Evolutionary conservation across 176 grass and related monocot genomes (phyloP), one percentile per base, ranked within the genome.

Genomic region (Saccharum spontaneum): DNA sequence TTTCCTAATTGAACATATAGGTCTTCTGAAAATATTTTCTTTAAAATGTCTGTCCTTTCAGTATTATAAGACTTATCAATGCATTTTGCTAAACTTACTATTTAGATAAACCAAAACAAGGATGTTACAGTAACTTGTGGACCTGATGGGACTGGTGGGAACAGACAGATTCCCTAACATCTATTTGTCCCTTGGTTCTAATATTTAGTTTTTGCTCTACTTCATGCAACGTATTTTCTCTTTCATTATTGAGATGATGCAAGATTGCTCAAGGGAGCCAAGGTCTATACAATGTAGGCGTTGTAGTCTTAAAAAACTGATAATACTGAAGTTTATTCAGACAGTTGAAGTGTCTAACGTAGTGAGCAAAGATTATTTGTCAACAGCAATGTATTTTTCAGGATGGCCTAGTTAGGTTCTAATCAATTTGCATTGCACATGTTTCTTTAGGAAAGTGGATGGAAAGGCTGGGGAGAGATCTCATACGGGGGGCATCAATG

Each of bases 381-480:
- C 52, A 48, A 31, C 30, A 24, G 3, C 10, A 66, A 49, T 24
- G 18, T 22, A 30, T 57, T 41, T 23, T 78, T 78, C 13, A 38
- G 50, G 34, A 0, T 37, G 55, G 69, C 18, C 6, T 82, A 66
- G 10, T 41, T 67, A 39, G 36, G 30, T 52, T 38, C 46, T 77
- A 22, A 38, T 39, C 52, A 38, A 8, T 54, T 16, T 67, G 59
- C 50, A 52, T 1, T 54, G 62, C 36, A 46, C 36, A 41, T 45
- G 7, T 84, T 72, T 37, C 13, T 83, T 60, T 79, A 94, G 96
- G 89, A 89, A 76, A 87, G 73, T 86, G 95, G 95, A 89, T 98
- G 91, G 91, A 98, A 98, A 93, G 85, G 93, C 16, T 95, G 93
- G 95, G 95, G 95, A 87, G 93, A 98, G 81, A 92, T 98, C 88